phyloP scores from a whole-genome alignment of 768 basidiomycete species.

The Hebeloma cylindrosporum region DNA sequence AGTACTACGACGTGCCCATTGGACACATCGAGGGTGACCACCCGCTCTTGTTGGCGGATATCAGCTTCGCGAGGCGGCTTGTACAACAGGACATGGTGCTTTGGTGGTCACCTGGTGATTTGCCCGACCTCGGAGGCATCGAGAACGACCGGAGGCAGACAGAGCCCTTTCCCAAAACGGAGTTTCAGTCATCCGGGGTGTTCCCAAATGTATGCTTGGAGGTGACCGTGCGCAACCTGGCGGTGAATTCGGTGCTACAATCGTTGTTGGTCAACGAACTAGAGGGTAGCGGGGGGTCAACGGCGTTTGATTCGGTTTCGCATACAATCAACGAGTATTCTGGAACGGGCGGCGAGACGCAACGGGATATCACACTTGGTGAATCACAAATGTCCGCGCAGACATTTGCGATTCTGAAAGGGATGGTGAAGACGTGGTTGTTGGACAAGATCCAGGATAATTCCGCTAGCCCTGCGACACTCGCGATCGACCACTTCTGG shows the following conservation, averaged over 20 bases:
- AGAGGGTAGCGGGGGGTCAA: slow-evolving; percentile 91
- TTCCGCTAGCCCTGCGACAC: slow-evolving; percentile 61
- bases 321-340: slow-evolving; percentile 90
- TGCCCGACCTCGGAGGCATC: slow-evolving; percentile 90
- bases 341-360: slow-evolving; percentile 62
- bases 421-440: slow-evolving; percentile 90
- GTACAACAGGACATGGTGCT: slow-evolving; percentile 86
- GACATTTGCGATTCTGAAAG: slow-evolving; percentile 81
- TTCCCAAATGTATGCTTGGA: slow-evolving; percentile 94
- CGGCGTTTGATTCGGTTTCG: slow-evolving; percentile 91
- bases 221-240: slow-evolving; percentile 85
- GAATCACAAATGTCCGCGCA: slow-evolving; percentile 87
- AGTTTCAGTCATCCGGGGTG: slow-evolving; percentile 81
- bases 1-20: slow-evolving; percentile 90
- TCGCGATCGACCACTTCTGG: slow-evolving; percentile 94
- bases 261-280: slow-evolving; percentile 95
- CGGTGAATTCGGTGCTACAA: slow-evolving; percentile 91
- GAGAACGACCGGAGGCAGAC: slow-evolving; percentile 80
- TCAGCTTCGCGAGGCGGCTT: slow-evolving; percentile 87
- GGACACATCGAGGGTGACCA: slow-evolving; percentile 93
- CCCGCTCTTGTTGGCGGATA: slow-evolving; percentile 82
- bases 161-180: slow-evolving; percentile 81
- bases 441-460: slow-evolving; percentile 78
- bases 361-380: slow-evolving; percentile 78
- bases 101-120: slow-evolving; percentile 93